Conservation (phyloP, 495 filamentous ascomycete species). For the Aspergillus saccharolyticus region DNA sequence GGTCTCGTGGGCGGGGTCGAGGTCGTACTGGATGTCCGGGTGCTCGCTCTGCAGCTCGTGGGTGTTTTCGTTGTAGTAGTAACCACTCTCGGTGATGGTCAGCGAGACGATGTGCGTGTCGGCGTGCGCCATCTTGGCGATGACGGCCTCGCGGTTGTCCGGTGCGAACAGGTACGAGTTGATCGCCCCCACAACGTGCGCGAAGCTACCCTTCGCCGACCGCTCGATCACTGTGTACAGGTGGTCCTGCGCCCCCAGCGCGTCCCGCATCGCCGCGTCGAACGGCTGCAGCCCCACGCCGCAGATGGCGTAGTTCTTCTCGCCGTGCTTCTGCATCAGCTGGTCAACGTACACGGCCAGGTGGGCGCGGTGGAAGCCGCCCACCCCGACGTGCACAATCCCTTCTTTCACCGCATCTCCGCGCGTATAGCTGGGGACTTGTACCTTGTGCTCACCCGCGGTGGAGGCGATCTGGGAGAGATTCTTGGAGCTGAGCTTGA, state of each 20-base stretch:
- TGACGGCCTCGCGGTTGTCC: slow-evolving; percentile 42
- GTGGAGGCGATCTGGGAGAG: slow-evolving; percentile 29
- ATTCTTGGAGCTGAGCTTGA: slow-evolving; percentile 39
- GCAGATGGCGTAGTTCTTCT: slow-evolving; percentile 41
- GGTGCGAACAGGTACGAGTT: slow-evolving; percentile 46
- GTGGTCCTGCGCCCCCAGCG: slow-evolving; percentile 38
- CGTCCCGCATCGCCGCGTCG: slow-evolving; percentile 43
- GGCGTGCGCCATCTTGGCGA: slow-evolving; percentile 47
- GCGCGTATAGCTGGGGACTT: slow-evolving; percentile 35
- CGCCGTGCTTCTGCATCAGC: slow-evolving; percentile 42
- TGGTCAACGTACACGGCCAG: slow-evolving; percentile 45
- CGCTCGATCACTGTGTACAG: slow-evolving; percentile 47
- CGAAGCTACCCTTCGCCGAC: slow-evolving; percentile 39
- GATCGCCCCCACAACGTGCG: slow-evolving; percentile 44
- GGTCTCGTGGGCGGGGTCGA: slow-evolving; percentile 36
- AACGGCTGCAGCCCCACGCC: slow-evolving; percentile 45
- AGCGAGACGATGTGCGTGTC: slow-evolving; percentile 48
- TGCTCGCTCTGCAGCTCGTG: slow-evolving; percentile 43
- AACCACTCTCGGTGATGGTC: slow-evolving; percentile 49
- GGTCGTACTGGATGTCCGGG: slow-evolving; percentile 44
- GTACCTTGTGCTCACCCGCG: slow-evolving; percentile 23
- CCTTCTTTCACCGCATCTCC: slow-evolving; percentile 43
- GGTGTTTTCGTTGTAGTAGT: slow-evolving; percentile 50
- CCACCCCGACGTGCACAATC: slow-evolving; percentile 45
- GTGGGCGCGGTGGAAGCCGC: slow-evolving; percentile 47